phyloP scores from a whole-genome alignment of 2,329 filamentous ascomycete genomes.

The Shiraia sp. region DNA sequence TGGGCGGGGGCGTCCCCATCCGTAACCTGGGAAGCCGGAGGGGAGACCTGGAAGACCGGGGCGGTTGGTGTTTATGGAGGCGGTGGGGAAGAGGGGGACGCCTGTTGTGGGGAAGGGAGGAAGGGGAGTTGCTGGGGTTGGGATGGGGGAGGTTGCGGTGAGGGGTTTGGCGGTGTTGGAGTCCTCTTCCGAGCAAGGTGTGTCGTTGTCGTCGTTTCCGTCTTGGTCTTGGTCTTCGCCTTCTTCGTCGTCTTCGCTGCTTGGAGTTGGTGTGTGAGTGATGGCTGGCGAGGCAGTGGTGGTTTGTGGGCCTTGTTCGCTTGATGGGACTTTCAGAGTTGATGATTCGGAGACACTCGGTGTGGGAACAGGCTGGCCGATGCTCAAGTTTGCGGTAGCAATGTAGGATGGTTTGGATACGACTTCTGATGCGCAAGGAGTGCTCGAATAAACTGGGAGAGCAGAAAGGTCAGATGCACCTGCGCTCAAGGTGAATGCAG shows the following conservation, averaged over 20 bases:
- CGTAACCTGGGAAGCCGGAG: slow-evolving; percentile 10
- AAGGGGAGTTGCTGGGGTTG: slow-evolving; percentile 1
- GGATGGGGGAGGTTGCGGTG: slow-evolving; percentile 4
- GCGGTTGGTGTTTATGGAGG: slow-evolving; percentile 10
- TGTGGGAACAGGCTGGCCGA: background rate
- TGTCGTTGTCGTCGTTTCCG: slow-evolving; percentile 7
- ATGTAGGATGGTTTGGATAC: slow-evolving; percentile 4
- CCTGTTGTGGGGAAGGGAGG: slow-evolving; percentile 10
- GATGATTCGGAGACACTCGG: slow-evolving; percentile 3
- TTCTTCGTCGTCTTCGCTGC: background rate
- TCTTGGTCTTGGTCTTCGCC: no score
- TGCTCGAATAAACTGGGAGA: slow-evolving; percentile 17
- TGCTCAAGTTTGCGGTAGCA: background rate
- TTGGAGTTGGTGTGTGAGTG: background rate
- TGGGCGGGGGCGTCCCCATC: slow-evolving; percentile 20
- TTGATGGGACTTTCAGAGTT: slow-evolving; percentile 6
- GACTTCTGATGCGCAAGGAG: slow-evolving; percentile 11
- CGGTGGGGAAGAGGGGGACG: slow-evolving; percentile 7
- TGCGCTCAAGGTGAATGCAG: slow-evolving; percentile 19
- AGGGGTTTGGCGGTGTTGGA: background rate
- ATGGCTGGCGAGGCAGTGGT: background rate
- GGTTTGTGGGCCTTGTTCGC: slow-evolving; percentile 1
- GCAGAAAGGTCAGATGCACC: slow-evolving; percentile 13
- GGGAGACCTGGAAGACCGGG: slow-evolving; percentile 3
- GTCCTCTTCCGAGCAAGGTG: slow-evolving; percentile 8